phyloP scores from a whole-genome alignment of 345 rosid genomes.

The Viola odorata region DNA sequence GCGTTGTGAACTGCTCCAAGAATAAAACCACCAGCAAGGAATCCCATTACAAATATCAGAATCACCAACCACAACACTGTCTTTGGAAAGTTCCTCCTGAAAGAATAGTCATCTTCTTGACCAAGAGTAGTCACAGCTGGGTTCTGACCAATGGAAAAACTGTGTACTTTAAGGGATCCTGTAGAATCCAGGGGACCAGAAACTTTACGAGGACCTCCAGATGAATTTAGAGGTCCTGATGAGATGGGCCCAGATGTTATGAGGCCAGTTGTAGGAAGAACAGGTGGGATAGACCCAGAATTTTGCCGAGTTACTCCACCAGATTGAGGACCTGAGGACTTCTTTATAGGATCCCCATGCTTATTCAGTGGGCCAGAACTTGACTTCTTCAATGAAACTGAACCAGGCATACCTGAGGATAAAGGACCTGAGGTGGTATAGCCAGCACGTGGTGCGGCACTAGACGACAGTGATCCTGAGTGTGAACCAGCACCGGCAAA shows the following conservation, averaged over 20 bases:
- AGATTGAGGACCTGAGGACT: constrained; percentile 21
- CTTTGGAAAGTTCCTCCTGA: constrained; percentile 60
- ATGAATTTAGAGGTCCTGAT: constrained; percentile 12
- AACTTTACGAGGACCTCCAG: constrained; percentile 13
- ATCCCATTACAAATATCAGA: constrained; percentile 66
- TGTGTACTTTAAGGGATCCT: constrained; percentile 12
- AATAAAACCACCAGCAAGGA: constrained; percentile 81
- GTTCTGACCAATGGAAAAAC: constrained; percentile 10
- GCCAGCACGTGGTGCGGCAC: constrained; percentile 14
- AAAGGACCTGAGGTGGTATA: constrained; percentile 21
- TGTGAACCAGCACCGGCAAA: constrained; percentile 11
- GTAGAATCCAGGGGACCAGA: constrained; percentile 16
- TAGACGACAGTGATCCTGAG: constrained; percentile 13
- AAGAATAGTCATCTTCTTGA: constrained; percentile 36
- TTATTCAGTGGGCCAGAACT: constrained; percentile 22
- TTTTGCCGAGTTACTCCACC: constrained; percentile 16
- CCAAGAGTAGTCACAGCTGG: constrained; percentile 16
- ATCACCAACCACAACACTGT: constrained; percentile 63
- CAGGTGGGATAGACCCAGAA: constrained; percentile 18
- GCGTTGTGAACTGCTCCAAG: constrained; percentile 81
- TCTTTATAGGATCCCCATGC: constrained; percentile 19
- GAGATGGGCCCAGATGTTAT: constrained; percentile 20
- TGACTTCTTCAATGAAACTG: constrained; percentile 15
- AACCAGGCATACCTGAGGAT: constrained; percentile 19
- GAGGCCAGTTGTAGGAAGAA: constrained; percentile 18